Evolutionary conservation across 768 basidiomycete genomes (phyloP).

Genomic region (Lactarius deliciosus): DNA sequence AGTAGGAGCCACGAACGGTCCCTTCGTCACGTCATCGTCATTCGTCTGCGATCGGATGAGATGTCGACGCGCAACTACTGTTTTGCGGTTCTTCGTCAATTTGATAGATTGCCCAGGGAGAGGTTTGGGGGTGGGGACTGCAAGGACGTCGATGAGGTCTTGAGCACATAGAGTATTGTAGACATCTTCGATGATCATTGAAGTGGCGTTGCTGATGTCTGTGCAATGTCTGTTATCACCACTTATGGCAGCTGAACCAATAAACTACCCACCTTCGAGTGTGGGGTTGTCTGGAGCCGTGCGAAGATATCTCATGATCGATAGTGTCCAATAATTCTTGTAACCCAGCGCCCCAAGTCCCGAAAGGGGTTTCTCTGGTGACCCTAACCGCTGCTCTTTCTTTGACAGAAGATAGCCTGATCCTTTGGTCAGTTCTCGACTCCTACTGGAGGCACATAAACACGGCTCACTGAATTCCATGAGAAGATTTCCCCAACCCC

Average conservation of each 20-base stretch:
- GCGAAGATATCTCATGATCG: conserved; percentile 76
- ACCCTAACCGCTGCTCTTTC: conserved; percentile 87
- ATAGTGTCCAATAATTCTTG: conserved; percentile 89
- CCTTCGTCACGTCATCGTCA: conserved; percentile 48
- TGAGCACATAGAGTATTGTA: conserved; percentile 69
- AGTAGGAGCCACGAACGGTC: conserved; percentile 60
- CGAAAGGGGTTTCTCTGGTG: conserved; percentile 95
- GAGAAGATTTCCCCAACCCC: conserved; percentile 95
- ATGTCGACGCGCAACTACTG: conserved; percentile 63
- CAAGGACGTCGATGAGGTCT: conserved; percentile 65
- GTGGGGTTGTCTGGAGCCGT: conserved; percentile 58
- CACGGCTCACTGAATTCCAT: conserved; percentile 92
- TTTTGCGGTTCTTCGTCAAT: conserved; percentile 63
- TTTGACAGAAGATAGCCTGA: conserved; percentile 93
- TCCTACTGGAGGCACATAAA: background rate
- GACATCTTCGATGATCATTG: conserved; percentile 90
- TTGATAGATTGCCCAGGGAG: conserved; percentile 80
- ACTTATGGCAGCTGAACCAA: conserved; percentile 25
- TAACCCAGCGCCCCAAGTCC: conserved; percentile 93
- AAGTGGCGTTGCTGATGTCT: conserved; percentile 85
- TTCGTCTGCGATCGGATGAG: conserved; percentile 54
- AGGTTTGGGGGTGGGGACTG: conserved; percentile 54
- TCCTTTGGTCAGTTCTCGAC: conserved; percentile 14
- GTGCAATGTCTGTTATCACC: conserved; percentile 28
- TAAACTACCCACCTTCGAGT: conserved; percentile 64